phyloP scores from a whole-genome alignment of 768 basidiomycete species.

The Russula sp. region DNA sequence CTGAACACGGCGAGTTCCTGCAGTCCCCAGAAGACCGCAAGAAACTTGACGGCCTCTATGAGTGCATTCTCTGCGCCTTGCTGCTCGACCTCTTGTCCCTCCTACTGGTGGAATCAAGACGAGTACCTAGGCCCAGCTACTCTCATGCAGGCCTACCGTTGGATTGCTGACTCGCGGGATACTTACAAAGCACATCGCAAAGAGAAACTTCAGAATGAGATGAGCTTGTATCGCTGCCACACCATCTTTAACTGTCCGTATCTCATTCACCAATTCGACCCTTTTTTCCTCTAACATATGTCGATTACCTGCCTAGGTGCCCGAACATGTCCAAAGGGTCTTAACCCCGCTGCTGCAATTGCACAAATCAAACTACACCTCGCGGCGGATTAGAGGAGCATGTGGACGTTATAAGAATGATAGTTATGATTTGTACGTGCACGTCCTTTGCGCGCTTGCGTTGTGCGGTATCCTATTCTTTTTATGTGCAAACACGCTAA shows the following conservation, averaged over 20 bases:
- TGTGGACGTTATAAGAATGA: neutral
- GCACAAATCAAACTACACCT: constrained; percentile 92
- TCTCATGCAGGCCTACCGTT: constrained; percentile 94
- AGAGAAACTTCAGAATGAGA: constrained; percentile 91
- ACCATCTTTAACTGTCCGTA: constrained; percentile 91
- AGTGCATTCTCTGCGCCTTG: constrained; percentile 96
- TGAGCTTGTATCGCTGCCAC: constrained; percentile 97
- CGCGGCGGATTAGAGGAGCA: constrained; percentile 57
- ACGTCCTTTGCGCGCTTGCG: constrained; percentile 7
- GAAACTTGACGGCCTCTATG: constrained; percentile 94
- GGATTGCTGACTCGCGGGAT: constrained; percentile 98
- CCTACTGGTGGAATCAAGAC: constrained; percentile 99
- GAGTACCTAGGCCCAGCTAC: constrained; percentile 97
- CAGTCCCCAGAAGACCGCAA: constrained; percentile 89
- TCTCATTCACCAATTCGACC: constrained; percentile 32
- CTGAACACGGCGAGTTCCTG: constrained; percentile 78
- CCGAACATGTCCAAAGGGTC: constrained; percentile 95
- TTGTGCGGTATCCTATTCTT: constrained; percentile 3
- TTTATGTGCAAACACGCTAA: constrained; percentile 10
- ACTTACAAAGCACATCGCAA: constrained; percentile 72
- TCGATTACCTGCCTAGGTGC: constrained; percentile 48
- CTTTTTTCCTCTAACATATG: neutral
- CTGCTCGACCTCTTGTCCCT: constrained; percentile 96
- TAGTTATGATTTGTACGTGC: constrained; percentile 5
- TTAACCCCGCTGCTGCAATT: constrained; percentile 90